These are phyloP conservation scores for Colletotrichum trifolii DNA, from an alignment of 2,329 filamentous ascomycete species.

Conservation along the genomic window DNA sequence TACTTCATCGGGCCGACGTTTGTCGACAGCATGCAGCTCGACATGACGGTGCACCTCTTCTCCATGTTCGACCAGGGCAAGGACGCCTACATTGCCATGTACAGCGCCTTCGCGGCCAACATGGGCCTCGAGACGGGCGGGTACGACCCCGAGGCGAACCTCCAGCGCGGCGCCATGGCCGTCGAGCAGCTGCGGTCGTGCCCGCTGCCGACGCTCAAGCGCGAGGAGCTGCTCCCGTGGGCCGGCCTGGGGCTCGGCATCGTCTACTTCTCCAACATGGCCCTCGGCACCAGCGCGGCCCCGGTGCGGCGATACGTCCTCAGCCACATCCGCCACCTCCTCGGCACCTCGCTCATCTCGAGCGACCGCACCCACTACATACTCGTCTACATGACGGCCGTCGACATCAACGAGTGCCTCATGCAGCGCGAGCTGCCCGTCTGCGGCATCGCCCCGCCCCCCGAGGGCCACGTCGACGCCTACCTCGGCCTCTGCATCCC, in stretches of 20 bases:
- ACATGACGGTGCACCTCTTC: slow-evolving; percentile 33
- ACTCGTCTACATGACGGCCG: slow-evolving; percentile 38
- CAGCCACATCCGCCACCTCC: slow-evolving; percentile 30
- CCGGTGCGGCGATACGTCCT: slow-evolving; percentile 31
- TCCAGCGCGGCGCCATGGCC: slow-evolving; percentile 31
- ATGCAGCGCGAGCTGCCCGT: slow-evolving; percentile 40
- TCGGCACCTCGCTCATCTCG: slow-evolving; percentile 26
- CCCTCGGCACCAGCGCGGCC: slow-evolving; percentile 32
- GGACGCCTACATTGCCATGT: slow-evolving; percentile 35
- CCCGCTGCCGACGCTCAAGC: slow-evolving; percentile 22
- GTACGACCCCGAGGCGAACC: slow-evolving; percentile 27
- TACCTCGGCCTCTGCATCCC: slow-evolving; percentile 41
- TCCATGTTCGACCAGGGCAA: slow-evolving; percentile 35
- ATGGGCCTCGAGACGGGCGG: slow-evolving; percentile 31
- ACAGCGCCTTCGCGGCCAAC: slow-evolving; percentile 25
- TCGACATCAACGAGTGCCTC: slow-evolving; percentile 42
- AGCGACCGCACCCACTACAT: slow-evolving; percentile 30
- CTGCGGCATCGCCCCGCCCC: slow-evolving; percentile 35
- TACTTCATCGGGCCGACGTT: slow-evolving; percentile 30
- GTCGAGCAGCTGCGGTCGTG: slow-evolving; percentile 32
- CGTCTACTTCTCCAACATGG: slow-evolving; percentile 34
- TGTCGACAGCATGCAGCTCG: slow-evolving; percentile 34
- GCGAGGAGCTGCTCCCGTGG: slow-evolving; percentile 29
- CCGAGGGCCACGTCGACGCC: slow-evolving; percentile 39
- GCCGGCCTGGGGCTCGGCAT: slow-evolving; percentile 27